A percentile compares a stretch with the other conserved stretches of the same genome.
phyloP scores from a whole-genome alignment of 306 rosid genomes.

The Rosa rugosa region DNA sequence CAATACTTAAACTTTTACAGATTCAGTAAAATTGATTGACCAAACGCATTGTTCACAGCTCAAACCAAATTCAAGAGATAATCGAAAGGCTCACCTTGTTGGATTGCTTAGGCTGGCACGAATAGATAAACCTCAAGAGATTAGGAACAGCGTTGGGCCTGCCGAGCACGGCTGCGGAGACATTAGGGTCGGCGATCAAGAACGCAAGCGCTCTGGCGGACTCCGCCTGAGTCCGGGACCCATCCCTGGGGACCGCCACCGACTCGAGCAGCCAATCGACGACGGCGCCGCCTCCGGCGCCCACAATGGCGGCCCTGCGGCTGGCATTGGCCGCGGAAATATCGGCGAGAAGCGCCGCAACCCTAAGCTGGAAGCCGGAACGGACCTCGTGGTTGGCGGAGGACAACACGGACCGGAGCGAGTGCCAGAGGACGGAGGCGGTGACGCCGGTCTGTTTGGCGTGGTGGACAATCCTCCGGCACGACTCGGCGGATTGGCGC shows the following conservation, averaged over 20 bases:
- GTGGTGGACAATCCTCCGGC: slow-evolving; percentile 53
- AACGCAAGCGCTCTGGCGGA: slow-evolving; percentile 92
- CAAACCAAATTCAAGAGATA: background rate
- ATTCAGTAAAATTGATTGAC: slow-evolving; percentile 3
- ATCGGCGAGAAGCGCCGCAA: slow-evolving; percentile 86
- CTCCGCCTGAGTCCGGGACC: slow-evolving; percentile 78
- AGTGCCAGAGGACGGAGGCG: slow-evolving; percentile 83
- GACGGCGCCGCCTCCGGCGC: slow-evolving; percentile 89
- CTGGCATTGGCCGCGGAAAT: slow-evolving; percentile 74
- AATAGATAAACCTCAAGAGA: slow-evolving; percentile 80
- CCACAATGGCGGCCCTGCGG: slow-evolving; percentile 84
- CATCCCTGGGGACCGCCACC: slow-evolving; percentile 70
- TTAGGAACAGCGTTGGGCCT: slow-evolving; percentile 83
- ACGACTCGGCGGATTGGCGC: slow-evolving; percentile 49
- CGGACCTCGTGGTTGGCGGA: slow-evolving; percentile 93
- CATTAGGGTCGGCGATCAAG: slow-evolving; percentile 85
- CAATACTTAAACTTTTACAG: background rate
- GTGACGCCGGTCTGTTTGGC: slow-evolving; percentile 72
- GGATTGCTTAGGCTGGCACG: slow-evolving; percentile 85
- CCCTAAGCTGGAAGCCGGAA: slow-evolving; percentile 88
- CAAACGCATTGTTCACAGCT: background rate
- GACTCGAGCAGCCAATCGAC: slow-evolving; percentile 93
- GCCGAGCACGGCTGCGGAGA: slow-evolving; percentile 70
- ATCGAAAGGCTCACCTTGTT: slow-evolving; percentile 47
- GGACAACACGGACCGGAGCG: slow-evolving; percentile 75